Percentiles rank a stretch among this genome's conserved stretches.
Conservation (phyloP, 805 yeast species). For the Peterozyma xylosa region DNA sequence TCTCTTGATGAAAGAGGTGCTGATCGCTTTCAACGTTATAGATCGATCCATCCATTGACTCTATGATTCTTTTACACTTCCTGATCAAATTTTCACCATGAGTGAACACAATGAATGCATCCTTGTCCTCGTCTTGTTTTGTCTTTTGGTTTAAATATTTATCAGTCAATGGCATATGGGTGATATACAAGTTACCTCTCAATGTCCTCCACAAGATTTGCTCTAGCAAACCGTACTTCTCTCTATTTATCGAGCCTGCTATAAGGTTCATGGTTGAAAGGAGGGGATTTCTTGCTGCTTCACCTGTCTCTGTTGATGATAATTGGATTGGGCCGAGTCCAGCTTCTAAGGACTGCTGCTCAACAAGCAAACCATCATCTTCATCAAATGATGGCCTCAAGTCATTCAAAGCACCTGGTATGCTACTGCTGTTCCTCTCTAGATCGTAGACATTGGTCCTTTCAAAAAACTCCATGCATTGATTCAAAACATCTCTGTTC, state of each 20-base stretch:
- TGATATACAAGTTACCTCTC: conserved; percentile 85
- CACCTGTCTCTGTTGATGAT: conserved; percentile 6
- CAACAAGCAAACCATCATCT: conserved; percentile 15
- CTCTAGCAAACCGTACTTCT: conserved; percentile 63
- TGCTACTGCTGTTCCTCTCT: conserved; percentile 18
- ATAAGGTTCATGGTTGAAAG: conserved; percentile 40
- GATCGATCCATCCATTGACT: conserved; percentile 79
- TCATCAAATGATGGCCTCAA: conserved; percentile 19
- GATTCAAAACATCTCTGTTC: conserved; percentile 48
- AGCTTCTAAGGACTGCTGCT: conserved; percentile 18
- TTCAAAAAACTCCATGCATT: conserved; percentile 27
- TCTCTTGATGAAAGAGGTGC: conserved; percentile 33
- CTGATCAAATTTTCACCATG: conserved; percentile 73
- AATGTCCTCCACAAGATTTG: conserved; percentile 86
- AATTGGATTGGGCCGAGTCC: conserved; percentile 17
- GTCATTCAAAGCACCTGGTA: conserved; percentile 16
- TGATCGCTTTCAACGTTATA: conserved; percentile 46
- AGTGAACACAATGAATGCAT: conserved; percentile 81
- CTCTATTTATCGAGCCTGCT: conserved; percentile 75
- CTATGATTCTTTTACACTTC: conserved; percentile 73
- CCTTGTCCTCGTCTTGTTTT: conserved; percentile 53
- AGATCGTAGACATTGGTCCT: conserved; percentile 18
- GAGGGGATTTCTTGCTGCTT: conserved; percentile 19
- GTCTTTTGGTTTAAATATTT: conserved; percentile 54
- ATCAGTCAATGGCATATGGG: conserved; percentile 66